Percentiles rank a stretch among this genome's conserved stretches.
phyloP scores from a whole-genome alignment of 257 asterid species.

The Plantago major region DNA sequence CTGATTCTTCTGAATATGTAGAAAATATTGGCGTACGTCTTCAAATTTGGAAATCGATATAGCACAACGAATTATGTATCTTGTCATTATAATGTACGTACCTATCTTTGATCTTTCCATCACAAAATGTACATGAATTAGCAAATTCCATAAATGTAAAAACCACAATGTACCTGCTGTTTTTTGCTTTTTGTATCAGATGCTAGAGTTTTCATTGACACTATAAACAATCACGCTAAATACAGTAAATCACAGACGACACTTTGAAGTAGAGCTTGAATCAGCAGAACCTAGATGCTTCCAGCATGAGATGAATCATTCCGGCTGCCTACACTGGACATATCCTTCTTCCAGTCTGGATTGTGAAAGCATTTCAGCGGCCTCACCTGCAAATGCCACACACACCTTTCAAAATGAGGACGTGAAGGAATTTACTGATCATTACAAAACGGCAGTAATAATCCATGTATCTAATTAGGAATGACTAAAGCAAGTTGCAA shows the following conservation, averaged over 20 bases:
- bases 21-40: no score
- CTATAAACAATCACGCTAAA: not conserved
- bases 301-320: slow-evolving; percentile 35
- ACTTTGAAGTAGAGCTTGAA: slow-evolving; percentile 6
- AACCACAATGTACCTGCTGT: no score
- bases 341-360: slow-evolving; percentile 54
- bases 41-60: no score
- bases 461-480: not conserved
- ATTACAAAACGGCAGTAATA: not conserved
- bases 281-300: slow-evolving; percentile 24
- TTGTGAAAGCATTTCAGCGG: slow-evolving; percentile 73
- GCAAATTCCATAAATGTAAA: no score
- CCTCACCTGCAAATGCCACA: slow-evolving; percentile 50
- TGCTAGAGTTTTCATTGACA: no score
- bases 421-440: no score
- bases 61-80: no score
- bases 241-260: slow-evolving; percentile 3
- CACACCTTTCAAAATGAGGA: not conserved
- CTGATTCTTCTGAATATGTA: no score
- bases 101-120: no score
- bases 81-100: no score
- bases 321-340: slow-evolving; percentile 36
- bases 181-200: no score
- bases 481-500: not conserved
- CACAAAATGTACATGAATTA: no score